phyloP scores from a whole-genome alignment of 352 stramenopile species.

The Phytophthora citricola region DNA sequence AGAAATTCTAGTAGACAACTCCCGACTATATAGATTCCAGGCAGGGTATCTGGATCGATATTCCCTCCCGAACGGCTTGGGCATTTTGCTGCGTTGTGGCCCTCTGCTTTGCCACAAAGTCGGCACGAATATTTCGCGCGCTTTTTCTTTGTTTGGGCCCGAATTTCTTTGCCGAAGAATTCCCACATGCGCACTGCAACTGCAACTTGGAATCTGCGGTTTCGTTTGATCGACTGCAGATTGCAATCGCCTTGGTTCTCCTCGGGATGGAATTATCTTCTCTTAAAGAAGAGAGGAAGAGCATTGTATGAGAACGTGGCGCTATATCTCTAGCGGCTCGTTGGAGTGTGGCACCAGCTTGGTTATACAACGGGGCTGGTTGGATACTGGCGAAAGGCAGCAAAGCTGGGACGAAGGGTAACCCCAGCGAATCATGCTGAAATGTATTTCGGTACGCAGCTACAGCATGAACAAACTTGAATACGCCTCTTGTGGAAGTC shows the following conservation, averaged over 20 bases:
- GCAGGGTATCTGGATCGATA: not conserved
- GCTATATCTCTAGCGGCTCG: not conserved
- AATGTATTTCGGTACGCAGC: not conserved
- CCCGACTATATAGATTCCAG: not conserved
- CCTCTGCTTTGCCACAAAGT: not conserved
- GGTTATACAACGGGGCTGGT: not conserved
- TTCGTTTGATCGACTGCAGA: not conserved
- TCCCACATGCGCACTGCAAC: not conserved
- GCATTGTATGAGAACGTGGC: no score
- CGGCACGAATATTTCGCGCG: not conserved
- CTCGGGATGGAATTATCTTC: not conserved
- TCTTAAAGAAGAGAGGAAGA: not conserved
- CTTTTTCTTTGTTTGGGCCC: not conserved
- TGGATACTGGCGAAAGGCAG: not conserved
- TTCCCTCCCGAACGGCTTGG: not conserved
- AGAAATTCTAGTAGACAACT: not conserved
- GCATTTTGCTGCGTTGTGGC: not conserved
- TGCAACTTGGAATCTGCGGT: not conserved
- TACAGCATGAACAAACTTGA: slow-evolving; percentile 1
- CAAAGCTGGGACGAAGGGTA: not conserved
- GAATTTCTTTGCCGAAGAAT: not conserved
- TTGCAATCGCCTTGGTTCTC: not conserved
- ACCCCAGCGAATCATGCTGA: not conserved
- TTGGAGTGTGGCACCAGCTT: not conserved
- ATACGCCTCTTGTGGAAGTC: not conserved